Evolutionary conservation across 192 early-diverging fungal genomes (phyloP).

Genomic region (Backusella australiensis): DNA sequence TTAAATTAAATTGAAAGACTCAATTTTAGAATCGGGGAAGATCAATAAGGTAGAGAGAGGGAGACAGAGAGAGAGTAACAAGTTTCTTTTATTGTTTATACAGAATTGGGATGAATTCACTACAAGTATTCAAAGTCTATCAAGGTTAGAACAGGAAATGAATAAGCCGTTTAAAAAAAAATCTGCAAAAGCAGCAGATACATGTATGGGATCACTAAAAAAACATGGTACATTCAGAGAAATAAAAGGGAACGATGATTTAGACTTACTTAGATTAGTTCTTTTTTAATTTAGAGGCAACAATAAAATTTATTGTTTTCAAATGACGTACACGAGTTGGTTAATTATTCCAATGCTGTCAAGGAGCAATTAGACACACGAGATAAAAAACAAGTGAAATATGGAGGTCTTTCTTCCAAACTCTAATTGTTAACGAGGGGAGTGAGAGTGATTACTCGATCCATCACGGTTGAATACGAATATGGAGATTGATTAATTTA

Average conservation of each 20-base stretch:
- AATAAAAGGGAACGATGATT: too few relatives aligned
- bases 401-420: slow-evolving; percentile 76
- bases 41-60: too few relatives aligned
- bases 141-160: slow-evolving; percentile 82
- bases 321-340: slow-evolving; percentile 75
- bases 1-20: too few relatives aligned
- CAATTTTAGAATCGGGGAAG: too few relatives aligned
- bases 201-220: slow-evolving; percentile 56
- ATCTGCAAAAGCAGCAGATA: slow-evolving; percentile 53
- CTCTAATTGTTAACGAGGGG: slow-evolving; percentile 62
- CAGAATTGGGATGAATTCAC: slow-evolving; percentile 72
- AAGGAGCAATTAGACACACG: slow-evolving; percentile 77
- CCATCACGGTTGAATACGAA: slow-evolving; percentile 23
- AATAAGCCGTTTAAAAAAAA: slow-evolving; percentile 25
- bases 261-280: not conserved
- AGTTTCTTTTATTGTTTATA: too few relatives aligned
- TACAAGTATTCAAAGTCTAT: slow-evolving; percentile 64
- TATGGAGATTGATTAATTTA: slow-evolving; percentile 59
- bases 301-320: slow-evolving; percentile 68
- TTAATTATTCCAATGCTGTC: slow-evolving; percentile 68
- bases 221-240: slow-evolving; percentile 50
- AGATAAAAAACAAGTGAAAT: slow-evolving; percentile 85
- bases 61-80: too few relatives aligned
- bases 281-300: slow-evolving; percentile 29
- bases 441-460: slow-evolving; percentile 59